phyloP scores from a whole-genome alignment of 2,329 filamentous ascomycete species.

The Paraphaeosphaeria minitans region DNA sequence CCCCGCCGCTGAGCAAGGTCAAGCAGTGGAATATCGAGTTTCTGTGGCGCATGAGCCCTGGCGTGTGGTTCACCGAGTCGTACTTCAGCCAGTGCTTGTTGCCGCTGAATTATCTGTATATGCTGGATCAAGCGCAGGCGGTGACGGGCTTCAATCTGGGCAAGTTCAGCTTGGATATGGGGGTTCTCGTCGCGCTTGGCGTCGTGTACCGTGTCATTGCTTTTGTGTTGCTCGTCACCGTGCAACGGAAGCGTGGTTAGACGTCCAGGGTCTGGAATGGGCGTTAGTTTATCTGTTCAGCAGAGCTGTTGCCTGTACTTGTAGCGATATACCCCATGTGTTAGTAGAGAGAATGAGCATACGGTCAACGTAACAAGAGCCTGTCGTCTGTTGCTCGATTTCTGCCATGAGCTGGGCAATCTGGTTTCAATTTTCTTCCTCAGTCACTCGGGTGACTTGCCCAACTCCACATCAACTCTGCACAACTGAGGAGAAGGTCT shows the following conservation, averaged over 20 bases:
- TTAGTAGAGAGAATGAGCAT: slow-evolving; percentile 5
- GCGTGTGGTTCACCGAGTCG: slow-evolving; percentile 61
- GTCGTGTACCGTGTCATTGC: slow-evolving; percentile 12
- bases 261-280: neutral
- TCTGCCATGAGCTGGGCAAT: neutral
- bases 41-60: slow-evolving; percentile 61
- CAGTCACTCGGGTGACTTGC: no score
- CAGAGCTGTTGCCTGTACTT: neutral
- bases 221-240: slow-evolving; percentile 10
- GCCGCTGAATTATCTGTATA: slow-evolving; percentile 58
- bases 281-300: neutral
- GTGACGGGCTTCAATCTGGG: slow-evolving; percentile 55
- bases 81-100: slow-evolving; percentile 60
- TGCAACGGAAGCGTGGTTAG: slow-evolving; percentile 12
- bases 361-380: neutral
- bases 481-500: no score
- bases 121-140: slow-evolving; percentile 40
- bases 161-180: slow-evolving; percentile 53
- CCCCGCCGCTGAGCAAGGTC: slow-evolving; percentile 57
- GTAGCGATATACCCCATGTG: slow-evolving; percentile 6
- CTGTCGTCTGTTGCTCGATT: neutral
- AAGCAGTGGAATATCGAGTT: slow-evolving; percentile 59
- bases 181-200: slow-evolving; percentile 10
- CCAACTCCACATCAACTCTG: no score
- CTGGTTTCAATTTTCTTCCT: neutral